phyloP scores from a whole-genome alignment of 495 filamentous ascomycete species.

The Annulohypoxylon nitens region DNA sequence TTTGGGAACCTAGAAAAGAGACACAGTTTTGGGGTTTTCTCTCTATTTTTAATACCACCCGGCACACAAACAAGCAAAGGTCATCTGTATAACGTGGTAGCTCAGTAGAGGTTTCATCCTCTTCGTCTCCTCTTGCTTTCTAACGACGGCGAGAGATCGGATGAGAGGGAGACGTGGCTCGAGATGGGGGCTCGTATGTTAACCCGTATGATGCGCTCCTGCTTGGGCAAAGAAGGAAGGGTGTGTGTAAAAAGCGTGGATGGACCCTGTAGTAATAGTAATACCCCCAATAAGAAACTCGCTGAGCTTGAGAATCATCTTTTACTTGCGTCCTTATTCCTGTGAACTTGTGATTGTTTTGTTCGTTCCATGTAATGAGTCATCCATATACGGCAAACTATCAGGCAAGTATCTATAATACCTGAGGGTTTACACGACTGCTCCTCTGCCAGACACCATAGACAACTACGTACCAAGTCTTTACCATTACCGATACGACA shows the following conservation, averaged over 20 bases:
- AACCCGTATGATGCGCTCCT: neutral
- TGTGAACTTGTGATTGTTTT: neutral
- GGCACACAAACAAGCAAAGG: conserved; percentile 18
- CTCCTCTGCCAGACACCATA: too few relatives aligned
- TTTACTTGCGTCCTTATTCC: neutral
- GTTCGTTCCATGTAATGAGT: neutral
- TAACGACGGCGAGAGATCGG: conserved; percentile 4
- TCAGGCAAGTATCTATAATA: too few relatives aligned
- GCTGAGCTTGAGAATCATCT: conserved; percentile 42
- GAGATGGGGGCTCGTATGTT: conserved; percentile 7
- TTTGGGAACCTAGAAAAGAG: conserved; percentile 38
- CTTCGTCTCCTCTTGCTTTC: neutral
- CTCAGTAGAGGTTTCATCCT: conserved; percentile 21
- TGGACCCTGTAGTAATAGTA: conserved; percentile 52
- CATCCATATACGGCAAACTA: too few relatives aligned
- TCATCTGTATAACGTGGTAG: conserved; percentile 26
- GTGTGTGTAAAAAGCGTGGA: conserved; percentile 41
- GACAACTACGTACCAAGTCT: too few relatives aligned
- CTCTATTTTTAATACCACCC: conserved; percentile 28
- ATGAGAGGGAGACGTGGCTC: neutral
- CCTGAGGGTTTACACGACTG: too few relatives aligned
- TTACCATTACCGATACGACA: too few relatives aligned
- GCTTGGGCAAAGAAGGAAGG: conserved; percentile 7
- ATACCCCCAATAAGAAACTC: conserved; percentile 47
- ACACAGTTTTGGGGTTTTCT: conserved; percentile 21